phyloP scores from a whole-genome alignment of 768 basidiomycete genomes.

The Leccinum disarticulatum region DNA sequence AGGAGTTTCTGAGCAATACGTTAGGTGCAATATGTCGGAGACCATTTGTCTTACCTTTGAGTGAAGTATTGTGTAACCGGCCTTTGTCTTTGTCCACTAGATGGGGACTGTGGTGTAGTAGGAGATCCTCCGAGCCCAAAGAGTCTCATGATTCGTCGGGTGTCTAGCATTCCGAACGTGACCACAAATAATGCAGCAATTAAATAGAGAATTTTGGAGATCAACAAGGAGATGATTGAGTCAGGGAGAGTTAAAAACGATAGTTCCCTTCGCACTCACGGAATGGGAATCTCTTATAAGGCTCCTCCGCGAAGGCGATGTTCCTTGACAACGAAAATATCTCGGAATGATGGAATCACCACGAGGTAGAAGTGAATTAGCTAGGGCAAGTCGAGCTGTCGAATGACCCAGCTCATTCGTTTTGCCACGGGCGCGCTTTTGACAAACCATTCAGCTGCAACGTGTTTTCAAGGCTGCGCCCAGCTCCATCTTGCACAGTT shows the following conservation, averaged over 20 bases:
- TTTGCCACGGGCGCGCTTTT: slow-evolving; percentile 3
- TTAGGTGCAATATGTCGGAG: background rate
- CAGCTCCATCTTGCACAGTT: slow-evolving; percentile 23
- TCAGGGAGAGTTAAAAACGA: slow-evolving; percentile 15
- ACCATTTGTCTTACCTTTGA: slow-evolving; percentile 16
- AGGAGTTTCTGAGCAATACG: slow-evolving; percentile 8
- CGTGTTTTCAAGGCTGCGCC: slow-evolving; percentile 27
- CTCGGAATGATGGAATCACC: slow-evolving; percentile 15
- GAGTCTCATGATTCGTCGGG: slow-evolving; percentile 34
- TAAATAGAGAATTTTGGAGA: slow-evolving; percentile 30
- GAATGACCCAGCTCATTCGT: slow-evolving; percentile 13
- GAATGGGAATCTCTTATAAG: slow-evolving; percentile 26
- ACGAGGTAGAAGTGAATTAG: slow-evolving; percentile 18
- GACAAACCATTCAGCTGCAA: slow-evolving; percentile 18
- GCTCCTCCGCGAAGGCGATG: slow-evolving; percentile 30
- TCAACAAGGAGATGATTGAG: slow-evolving; percentile 9
- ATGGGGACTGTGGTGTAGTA: slow-evolving; percentile 22
- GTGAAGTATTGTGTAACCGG: slow-evolving; percentile 26
- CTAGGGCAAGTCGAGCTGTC: slow-evolving; percentile 1
- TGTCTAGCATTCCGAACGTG: slow-evolving; percentile 32
- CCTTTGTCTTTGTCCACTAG: slow-evolving; percentile 20
- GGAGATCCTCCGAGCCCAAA: slow-evolving; percentile 32
- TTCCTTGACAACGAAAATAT: slow-evolving; percentile 18
- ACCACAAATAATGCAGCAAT: slow-evolving; percentile 21
- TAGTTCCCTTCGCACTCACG: slow-evolving; percentile 16